These are phyloP conservation scores for Phylloporus sp. DNA, from an alignment of 768 basidiomycete species.

Conservation along the genomic window DNA sequence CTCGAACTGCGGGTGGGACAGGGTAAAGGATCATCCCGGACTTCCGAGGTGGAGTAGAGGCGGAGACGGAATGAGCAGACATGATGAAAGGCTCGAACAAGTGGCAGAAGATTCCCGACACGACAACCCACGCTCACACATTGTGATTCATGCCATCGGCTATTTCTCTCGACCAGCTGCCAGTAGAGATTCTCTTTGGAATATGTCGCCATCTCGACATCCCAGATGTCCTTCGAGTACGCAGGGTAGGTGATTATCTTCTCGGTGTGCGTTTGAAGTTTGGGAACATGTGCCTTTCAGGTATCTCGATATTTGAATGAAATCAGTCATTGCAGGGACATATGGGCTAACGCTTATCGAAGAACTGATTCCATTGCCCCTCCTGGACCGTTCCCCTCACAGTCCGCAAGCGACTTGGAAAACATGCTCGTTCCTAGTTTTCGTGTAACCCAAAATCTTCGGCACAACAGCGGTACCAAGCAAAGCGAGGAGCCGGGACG, in stretches of 20 bases:
- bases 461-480: not conserved
- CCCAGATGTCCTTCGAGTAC: not conserved
- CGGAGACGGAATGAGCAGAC: too few relatives aligned
- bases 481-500: not conserved
- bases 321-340: not conserved
- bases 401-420: not conserved
- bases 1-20: constrained; percentile 41
- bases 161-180: not conserved
- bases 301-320: not conserved
- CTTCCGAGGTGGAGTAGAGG: constrained; percentile 46
- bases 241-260: not conserved
- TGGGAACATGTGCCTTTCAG: not conserved
- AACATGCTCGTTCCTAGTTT: not conserved
- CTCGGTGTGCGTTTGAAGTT: not conserved
- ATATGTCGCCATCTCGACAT: not conserved
- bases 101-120: constrained; percentile 39
- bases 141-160: not conserved
- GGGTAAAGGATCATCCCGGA: constrained; percentile 42
- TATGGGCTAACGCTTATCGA: not conserved
- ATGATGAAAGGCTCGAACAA: constrained; percentile 44
- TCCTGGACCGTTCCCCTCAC: not conserved
- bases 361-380: not conserved
- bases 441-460: not conserved
- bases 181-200: not conserved
- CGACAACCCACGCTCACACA: not conserved